Percentiles rank a stretch among this genome's conserved stretches.
These are phyloP conservation scores for Calonectria pauciramosa DNA, from an alignment of 2,329 filamentous ascomycete species.

Conservation along the genomic window DNA sequence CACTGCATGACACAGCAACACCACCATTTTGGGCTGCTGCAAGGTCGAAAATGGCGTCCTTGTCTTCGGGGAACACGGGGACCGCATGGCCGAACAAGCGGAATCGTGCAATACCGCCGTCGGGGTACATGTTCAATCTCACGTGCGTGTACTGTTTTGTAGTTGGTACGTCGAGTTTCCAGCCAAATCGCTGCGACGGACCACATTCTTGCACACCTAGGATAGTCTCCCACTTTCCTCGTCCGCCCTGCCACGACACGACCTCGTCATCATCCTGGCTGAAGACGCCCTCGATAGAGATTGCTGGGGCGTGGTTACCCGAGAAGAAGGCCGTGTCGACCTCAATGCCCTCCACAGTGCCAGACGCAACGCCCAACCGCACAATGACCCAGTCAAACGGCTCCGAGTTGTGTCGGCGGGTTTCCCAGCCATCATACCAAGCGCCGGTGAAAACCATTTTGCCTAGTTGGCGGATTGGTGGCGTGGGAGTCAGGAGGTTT, in stretches of 20 bases:
- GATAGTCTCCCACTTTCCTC: conserved; percentile 79
- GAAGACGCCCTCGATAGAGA: conserved; percentile 84
- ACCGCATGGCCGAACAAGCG: conserved; percentile 82
- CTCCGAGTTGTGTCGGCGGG: conserved; percentile 73
- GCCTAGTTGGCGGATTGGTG: conserved; percentile 73
- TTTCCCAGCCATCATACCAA: conserved; percentile 82
- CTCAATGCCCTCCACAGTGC: conserved; percentile 80
- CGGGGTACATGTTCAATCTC: conserved; percentile 86
- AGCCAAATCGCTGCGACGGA: conserved; percentile 79
- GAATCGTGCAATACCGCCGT: conserved; percentile 87
- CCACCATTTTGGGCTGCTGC: conserved; percentile 85
- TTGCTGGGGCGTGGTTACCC: conserved; percentile 84
- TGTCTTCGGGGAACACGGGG: conserved; percentile 79
- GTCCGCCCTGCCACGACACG: conserved; percentile 69
- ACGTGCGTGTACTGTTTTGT: conserved; percentile 83
- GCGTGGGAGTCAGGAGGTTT: conserved; percentile 74
- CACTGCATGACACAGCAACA: conserved; percentile 80
- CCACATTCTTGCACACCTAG: conserved; percentile 79
- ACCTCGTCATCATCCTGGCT: conserved; percentile 74
- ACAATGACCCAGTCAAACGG: conserved; percentile 78
- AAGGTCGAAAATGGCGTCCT: conserved; percentile 78
- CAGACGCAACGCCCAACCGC: conserved; percentile 77
- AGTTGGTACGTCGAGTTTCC: conserved; percentile 73
- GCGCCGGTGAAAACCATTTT: conserved; percentile 79
- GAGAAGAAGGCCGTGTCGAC: conserved; percentile 87